Percentiles rank a stretch among this genome's conserved stretches.
phyloP scores from a whole-genome alignment of 1,284 basidiomycete genomes.

The Pseudozyma sp. region DNA sequence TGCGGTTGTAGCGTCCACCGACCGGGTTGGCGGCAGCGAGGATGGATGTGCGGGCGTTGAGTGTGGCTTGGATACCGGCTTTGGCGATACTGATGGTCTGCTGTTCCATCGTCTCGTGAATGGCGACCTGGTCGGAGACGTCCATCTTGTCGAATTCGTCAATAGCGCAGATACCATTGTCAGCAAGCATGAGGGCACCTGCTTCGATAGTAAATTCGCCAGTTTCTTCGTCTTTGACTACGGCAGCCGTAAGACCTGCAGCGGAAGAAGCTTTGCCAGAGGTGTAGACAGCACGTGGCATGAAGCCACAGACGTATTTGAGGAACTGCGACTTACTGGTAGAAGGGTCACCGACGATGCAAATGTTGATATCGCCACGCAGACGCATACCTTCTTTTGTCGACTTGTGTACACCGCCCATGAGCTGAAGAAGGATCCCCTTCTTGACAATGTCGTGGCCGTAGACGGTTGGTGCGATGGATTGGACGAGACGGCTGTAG shows the following conservation, averaged over 20 bases:
- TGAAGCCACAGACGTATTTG: conserved; percentile 99
- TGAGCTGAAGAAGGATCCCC: conserved; percentile 93
- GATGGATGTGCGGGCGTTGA: conserved; percentile 97
- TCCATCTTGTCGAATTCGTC: conserved; percentile 99
- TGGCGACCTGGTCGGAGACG: conserved; percentile 95
- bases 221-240: conserved; percentile 97
- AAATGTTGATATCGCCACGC: conserved; percentile 97
- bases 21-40: conserved; percentile 98
- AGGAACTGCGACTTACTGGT: conserved; percentile 98
- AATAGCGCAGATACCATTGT: conserved; percentile 99
- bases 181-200: conserved; percentile 93
- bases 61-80: conserved; percentile 97
- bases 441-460: conserved; percentile 79
- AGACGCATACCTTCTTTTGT: conserved; percentile 96
- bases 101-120: conserved; percentile 99
- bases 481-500: conserved; percentile 90
- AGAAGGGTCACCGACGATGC: conserved; percentile 96
- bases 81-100: conserved; percentile 99
- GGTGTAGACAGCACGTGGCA: conserved; percentile 97
- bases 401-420: conserved; percentile 99
- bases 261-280: conserved; percentile 99
- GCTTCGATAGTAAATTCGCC: conserved; percentile 99
- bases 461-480: conserved; percentile 97
- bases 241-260: conserved; percentile 97
- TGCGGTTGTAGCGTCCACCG: conserved; percentile 95